Percentiles rank a stretch among this genome's conserved stretches.
These are phyloP conservation scores for Sordariomycetes sp. DNA, from an alignment of 2,329 filamentous ascomycete species.

Conservation along the genomic window DNA sequence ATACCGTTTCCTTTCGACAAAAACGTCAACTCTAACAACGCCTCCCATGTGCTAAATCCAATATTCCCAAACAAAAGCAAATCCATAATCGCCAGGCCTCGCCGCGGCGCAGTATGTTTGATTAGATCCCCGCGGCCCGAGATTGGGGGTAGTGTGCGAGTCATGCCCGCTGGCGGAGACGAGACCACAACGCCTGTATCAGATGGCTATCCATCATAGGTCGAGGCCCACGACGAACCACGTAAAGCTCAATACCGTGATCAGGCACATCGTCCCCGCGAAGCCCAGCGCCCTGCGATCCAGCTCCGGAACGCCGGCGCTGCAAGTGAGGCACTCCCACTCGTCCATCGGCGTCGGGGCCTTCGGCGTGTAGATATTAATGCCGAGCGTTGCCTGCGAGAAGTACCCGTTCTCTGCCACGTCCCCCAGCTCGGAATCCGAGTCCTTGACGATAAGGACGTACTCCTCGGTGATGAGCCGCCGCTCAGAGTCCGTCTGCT, in stretches of 20 bases:
- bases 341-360: conserved; percentile 35
- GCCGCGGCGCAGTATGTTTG: background rate
- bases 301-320: conserved; percentile 30
- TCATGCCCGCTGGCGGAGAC: no score
- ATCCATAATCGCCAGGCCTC: background rate
- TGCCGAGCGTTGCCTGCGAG: conserved; percentile 33
- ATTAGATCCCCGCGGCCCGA: background rate
- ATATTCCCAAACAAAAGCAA: background rate
- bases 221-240: conserved; percentile 47
- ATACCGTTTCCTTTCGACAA: background rate
- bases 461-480: conserved; percentile 42
- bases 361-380: conserved; percentile 42
- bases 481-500: conserved; percentile 27
- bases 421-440: conserved; percentile 35
- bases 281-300: conserved; percentile 35
- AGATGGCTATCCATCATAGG: conserved; percentile 10
- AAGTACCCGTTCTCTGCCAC: conserved; percentile 42
- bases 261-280: conserved; percentile 36
- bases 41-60: conserved; percentile 2
- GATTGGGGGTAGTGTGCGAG: background rate
- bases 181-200: background rate
- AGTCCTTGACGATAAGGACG: conserved; percentile 49
- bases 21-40: conserved; percentile 1
- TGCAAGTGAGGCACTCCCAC: conserved; percentile 46
- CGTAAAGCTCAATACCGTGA: conserved; percentile 47